Conservation (phyloP, 2,329 filamentous ascomycete genomes). For the Trichophyton verrucosum region DNA sequence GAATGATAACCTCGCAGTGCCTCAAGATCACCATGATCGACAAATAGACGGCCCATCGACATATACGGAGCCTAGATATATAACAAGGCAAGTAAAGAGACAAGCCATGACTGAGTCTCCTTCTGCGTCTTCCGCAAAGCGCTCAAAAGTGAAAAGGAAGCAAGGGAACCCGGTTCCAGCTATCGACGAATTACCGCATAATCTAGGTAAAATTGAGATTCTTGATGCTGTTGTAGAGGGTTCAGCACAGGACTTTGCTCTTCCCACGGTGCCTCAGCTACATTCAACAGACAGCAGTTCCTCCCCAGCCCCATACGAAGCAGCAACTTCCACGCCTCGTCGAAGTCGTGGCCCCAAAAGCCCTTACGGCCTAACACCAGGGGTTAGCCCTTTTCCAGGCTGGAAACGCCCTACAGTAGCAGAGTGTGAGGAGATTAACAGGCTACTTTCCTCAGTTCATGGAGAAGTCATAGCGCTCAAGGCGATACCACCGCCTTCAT, state of each 20-base stretch:
- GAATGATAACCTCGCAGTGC: neutral
- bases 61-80: neutral
- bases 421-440: constrained; percentile 57
- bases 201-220: constrained; percentile 14
- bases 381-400: constrained; percentile 53
- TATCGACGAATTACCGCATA: constrained; percentile 17
- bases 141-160: neutral
- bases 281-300: neutral
- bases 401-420: constrained; percentile 52
- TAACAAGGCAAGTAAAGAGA: neutral
- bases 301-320: neutral
- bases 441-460: constrained; percentile 53
- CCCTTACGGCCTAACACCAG: constrained; percentile 44
- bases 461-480: constrained; percentile 52
- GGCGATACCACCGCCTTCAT: constrained; percentile 56
- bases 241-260: neutral
- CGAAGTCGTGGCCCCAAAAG: constrained; percentile 9
- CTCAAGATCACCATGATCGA: neutral
- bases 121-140: neutral
- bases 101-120: neutral
- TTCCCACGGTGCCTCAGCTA: too few relatives aligned
- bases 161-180: neutral
- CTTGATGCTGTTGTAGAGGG: neutral
- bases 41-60: neutral
- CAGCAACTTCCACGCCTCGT: neutral